phyloP scores from a whole-genome alignment of 2,329 filamentous ascomycete genomes.

The Clarireedia paspali region DNA sequence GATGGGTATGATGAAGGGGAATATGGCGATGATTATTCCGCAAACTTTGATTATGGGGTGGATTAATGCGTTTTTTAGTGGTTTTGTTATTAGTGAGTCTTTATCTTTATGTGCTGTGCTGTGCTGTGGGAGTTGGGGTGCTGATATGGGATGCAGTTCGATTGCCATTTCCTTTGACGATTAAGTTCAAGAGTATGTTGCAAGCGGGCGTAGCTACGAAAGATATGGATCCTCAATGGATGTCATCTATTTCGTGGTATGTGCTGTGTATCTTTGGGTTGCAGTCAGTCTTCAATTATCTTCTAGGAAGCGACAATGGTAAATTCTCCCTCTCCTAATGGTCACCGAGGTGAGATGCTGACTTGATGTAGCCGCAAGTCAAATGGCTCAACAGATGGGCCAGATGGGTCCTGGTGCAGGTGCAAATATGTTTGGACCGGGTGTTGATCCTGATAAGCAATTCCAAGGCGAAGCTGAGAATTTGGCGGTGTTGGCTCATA shows the following conservation, averaged over 20 bases:
- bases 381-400: conserved; percentile 79
- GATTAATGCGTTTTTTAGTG: conserved; percentile 99
- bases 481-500: conserved; percentile 87
- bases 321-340: conserved; percentile 30
- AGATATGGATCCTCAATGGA: conserved; percentile 96
- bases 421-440: conserved; percentile 75
- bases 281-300: conserved; percentile 94
- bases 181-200: conserved; percentile 99
- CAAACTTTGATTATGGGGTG: conserved; percentile 99
- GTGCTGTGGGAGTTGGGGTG: neutral
- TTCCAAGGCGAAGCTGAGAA: conserved; percentile 93
- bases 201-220: conserved; percentile 93
- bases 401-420: conserved; percentile 60
- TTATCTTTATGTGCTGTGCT: neutral
- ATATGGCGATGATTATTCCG: conserved; percentile 99
- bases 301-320: conserved; percentile 95
- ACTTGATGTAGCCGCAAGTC: conserved; percentile 64
- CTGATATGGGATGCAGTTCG: conserved; percentile 53
- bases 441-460: conserved; percentile 91
- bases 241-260: conserved; percentile 98
- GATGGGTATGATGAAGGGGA: conserved; percentile 99
- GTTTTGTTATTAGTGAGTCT: conserved; percentile 85
- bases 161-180: conserved; percentile 91
- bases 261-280: conserved; percentile 95
- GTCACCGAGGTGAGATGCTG: neutral